A percentile compares a stretch with the other conserved stretches of the same genome.
Conservation (phyloP, 2,329 filamentous ascomycete genomes). For the Zalaria obscura region DNA sequence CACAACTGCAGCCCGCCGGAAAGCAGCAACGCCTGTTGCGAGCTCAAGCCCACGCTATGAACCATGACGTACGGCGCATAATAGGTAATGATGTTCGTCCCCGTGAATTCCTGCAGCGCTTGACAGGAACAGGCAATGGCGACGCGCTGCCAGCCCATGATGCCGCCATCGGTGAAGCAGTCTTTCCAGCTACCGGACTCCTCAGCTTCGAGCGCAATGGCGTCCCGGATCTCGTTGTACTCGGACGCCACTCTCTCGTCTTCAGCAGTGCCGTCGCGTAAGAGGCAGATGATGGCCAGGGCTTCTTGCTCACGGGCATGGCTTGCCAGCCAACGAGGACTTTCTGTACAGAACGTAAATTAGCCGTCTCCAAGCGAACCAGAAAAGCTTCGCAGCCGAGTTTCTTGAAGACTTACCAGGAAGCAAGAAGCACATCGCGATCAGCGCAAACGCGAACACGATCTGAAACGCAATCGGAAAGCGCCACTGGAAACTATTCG, state of each 20-base stretch:
- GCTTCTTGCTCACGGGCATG: slow-evolving; percentile 32
- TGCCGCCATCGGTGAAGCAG: slow-evolving; percentile 9
- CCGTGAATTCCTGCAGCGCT: slow-evolving; percentile 2
- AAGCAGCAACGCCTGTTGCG: neutral
- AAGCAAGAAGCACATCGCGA: slow-evolving; percentile 29
- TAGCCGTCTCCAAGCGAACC: no score
- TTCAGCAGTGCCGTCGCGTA: slow-evolving; percentile 33
- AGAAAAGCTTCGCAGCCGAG: no score
- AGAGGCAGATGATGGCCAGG: slow-evolving; percentile 35
- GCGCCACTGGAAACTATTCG: slow-evolving; percentile 38
- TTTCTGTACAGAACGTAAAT: slow-evolving; percentile 11
- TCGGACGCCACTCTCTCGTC: slow-evolving; percentile 41
- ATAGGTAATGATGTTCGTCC: slow-evolving; percentile 2
- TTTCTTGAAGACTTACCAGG: slow-evolving; percentile 12
- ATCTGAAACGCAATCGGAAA: slow-evolving; percentile 41
- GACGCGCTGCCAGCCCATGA: slow-evolving; percentile 1
- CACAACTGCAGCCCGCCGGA: neutral
- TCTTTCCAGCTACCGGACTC: slow-evolving; percentile 7
- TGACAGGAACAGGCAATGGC: neutral
- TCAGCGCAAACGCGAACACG: slow-evolving; percentile 34
- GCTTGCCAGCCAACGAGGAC: slow-evolving; percentile 29
- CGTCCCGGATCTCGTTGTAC: slow-evolving; percentile 37
- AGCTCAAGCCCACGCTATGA: neutral
- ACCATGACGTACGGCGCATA: slow-evolving; percentile 1
- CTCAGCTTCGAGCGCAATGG: slow-evolving; percentile 28